Base-by-base conservation (phyloP, 2,329 filamentous ascomycete genomes). In the Dissoconium aciculare region DNA sequence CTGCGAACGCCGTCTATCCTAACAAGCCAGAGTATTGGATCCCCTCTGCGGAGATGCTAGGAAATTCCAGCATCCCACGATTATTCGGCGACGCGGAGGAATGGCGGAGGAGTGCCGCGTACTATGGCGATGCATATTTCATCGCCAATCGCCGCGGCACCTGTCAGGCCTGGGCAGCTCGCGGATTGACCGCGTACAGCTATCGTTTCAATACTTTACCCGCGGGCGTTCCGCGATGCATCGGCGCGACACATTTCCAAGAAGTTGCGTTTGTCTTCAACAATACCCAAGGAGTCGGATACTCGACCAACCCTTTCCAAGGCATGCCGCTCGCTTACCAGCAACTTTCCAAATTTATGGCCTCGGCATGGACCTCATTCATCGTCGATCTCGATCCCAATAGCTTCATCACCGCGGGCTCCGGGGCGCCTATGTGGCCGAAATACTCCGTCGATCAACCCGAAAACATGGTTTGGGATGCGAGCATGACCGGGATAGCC, bases 151-250 rank as follows among this genome's bases (percentile, higher is more conserved):
- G 71, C 2, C 61, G 71, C 15, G 54, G 62, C 13, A 63, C 66
- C 4, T 66, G 62, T 37, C 55, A 68, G 41, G 54, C 57, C 1
- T 72, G 66, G 63, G 56, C 66, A 9, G 53, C 53, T 6, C 50
- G 57, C 16, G 53, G 55, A 10, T 43, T 68, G 2, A 56, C 64
- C 5, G 67, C 67, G 6, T 76, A 71, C 55, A 67, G 64, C 43
- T 77, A 74, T 53, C 63, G 67, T 27, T 77, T 76, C 58, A 70
- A 76, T 44, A 67, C 68, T 5, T 51, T 63, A 11, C 52, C 62
- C 0, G 56, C 59, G 3, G 63, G 66, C 6, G 41, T 62, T 1
- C 49, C 57, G 0, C 51, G 55, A 8, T 49, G 54, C 1, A 45
- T 53, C 1, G 65, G 64, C 1, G 63, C 61, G 0, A 60, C 62